These are phyloP conservation scores for Picea glauca DNA, from an alignment of 75 land plant genomes.

Conservation along the genomic window DNA sequence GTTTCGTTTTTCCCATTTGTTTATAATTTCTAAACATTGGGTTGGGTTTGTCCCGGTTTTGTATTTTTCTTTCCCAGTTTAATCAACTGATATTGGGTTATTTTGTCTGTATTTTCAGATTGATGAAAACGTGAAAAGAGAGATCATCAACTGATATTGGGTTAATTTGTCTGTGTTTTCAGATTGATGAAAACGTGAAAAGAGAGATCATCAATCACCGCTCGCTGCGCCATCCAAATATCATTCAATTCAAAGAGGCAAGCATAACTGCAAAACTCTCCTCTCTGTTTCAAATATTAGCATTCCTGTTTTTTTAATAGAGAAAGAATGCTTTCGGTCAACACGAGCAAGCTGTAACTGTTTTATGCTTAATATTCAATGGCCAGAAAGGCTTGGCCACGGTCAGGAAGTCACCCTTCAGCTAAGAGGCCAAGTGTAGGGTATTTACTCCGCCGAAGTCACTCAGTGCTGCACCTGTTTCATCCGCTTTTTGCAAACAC, in stretches of 20 bases:
- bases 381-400: too few species aligned
- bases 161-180: neutral
- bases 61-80: neutral
- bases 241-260: conserved; percentile 85
- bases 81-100: neutral
- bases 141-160: conserved; percentile 50
- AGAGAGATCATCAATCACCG: conserved; percentile 87
- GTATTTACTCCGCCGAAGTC: too few species aligned
- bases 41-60: neutral
- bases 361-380: too few species aligned
- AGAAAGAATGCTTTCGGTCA: too few species aligned
- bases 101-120: conserved; percentile 41
- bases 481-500: too few species aligned
- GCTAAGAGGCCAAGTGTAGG: too few species aligned
- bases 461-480: too few species aligned
- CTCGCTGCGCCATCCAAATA: conserved; percentile 80
- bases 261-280: neutral
- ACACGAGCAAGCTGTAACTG: too few species aligned
- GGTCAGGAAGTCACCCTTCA: too few species aligned
- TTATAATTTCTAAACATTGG: neutral
- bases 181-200: conserved; percentile 89
- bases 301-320: too few species aligned
- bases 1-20: too few species aligned
- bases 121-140: conserved; percentile 83
- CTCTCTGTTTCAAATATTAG: neutral